phyloP scores from a whole-genome alignment of 176 grass and related monocot species.

The Aechmea fasciata region DNA sequence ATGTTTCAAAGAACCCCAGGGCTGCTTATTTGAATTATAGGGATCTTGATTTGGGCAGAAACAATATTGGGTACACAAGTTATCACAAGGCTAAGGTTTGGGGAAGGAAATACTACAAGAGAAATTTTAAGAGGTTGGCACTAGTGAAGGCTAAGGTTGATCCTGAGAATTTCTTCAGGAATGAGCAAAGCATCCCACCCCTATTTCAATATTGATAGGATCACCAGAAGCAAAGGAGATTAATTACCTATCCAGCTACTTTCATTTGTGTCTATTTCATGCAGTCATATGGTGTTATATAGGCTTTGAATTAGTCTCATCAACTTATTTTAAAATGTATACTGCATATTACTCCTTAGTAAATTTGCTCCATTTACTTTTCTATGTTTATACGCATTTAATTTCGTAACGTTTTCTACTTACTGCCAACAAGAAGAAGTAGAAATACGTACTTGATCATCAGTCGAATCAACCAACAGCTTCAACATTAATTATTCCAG shows the following conservation, averaged over 20 bases:
- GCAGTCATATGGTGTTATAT: no score
- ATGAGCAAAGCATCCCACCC: conserved; percentile 46
- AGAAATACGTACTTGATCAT: not conserved
- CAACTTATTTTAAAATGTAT: no score
- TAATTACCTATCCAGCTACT: no score
- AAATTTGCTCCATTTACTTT: no score
- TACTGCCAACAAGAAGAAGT: not conserved
- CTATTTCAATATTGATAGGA: not conserved
- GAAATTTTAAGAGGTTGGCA: conserved; percentile 35
- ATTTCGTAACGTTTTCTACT: no score
- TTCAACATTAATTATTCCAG: not conserved
- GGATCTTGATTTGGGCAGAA: conserved; percentile 45
- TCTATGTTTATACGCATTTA: no score
- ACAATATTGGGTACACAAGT: conserved; percentile 11
- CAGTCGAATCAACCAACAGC: not conserved
- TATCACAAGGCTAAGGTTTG: conserved; percentile 16
- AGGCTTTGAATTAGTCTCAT: no score
- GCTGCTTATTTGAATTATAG: conserved; percentile 41
- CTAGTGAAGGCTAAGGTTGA: conserved; percentile 22
- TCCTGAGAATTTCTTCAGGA: conserved; percentile 32
- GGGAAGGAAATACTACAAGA: conserved; percentile 30
- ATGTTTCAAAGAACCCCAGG: conserved; percentile 34
- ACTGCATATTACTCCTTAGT: no score
- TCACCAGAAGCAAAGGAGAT: not conserved
- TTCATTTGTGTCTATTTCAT: no score